phyloP scores from a whole-genome alignment of 306 rosid genomes.

The Alnus rubra region DNA sequence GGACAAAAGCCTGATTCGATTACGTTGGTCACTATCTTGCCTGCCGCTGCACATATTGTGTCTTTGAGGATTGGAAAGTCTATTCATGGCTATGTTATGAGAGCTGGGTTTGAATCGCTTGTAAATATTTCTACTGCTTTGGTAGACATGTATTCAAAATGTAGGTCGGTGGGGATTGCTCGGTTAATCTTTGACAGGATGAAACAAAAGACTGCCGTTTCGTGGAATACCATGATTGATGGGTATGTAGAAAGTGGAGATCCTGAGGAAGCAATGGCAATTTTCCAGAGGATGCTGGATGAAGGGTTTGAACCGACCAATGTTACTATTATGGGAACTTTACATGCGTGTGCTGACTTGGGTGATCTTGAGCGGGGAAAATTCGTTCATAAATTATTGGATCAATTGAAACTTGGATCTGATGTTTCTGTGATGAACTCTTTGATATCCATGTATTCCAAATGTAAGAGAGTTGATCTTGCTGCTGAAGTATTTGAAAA shows the following conservation, averaged over 20 bases:
- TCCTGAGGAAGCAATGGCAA: slow-evolving; percentile 58
- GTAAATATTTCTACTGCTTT: slow-evolving; percentile 70
- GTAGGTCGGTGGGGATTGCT: slow-evolving; percentile 56
- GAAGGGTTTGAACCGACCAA: slow-evolving; percentile 66
- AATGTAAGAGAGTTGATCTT: slow-evolving; percentile 71
- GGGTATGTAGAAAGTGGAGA: slow-evolving; percentile 73
- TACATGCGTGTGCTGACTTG: slow-evolving; percentile 82
- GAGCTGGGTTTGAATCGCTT: slow-evolving; percentile 60
- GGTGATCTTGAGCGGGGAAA: slow-evolving; percentile 68
- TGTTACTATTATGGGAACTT: slow-evolving; percentile 73
- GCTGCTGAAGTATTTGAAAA: slow-evolving; percentile 62
- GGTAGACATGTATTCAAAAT: slow-evolving; percentile 82
- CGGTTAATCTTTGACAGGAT: slow-evolving; percentile 60
- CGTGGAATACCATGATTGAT: slow-evolving; percentile 89
- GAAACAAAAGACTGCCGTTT: slow-evolving; percentile 64
- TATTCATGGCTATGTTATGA: slow-evolving; percentile 63
- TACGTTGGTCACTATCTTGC: slow-evolving; percentile 77
- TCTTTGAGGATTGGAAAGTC: slow-evolving; percentile 69
- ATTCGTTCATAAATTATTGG: slow-evolving; percentile 56
- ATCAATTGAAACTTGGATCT: slow-evolving; percentile 45
- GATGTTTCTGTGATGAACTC: slow-evolving; percentile 76
- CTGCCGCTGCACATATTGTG: slow-evolving; percentile 74
- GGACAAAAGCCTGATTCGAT: slow-evolving; percentile 71
- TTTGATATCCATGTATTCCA: slow-evolving; percentile 89
- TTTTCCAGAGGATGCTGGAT: slow-evolving; percentile 66